Base-by-base conservation (phyloP, 2,329 filamentous ascomycete species). In the Botrytis byssoidea region DNA sequence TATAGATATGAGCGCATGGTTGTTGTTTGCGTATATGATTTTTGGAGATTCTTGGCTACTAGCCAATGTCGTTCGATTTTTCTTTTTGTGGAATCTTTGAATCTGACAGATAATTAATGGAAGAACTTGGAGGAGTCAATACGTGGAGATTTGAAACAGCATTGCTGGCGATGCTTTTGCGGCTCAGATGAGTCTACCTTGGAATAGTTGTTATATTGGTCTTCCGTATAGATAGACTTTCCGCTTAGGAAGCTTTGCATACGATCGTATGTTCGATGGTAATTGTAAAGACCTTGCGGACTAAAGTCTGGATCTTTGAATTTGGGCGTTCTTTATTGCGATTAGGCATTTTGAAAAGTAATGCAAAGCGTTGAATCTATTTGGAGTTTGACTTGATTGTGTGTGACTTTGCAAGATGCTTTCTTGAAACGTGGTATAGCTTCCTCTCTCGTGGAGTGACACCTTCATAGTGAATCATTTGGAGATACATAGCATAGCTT, bases 331-430 rank as follows among this genome's bases (percentile, higher is more conserved):
- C 29, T n/a, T 29, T 68, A 44, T 57, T 68, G 66, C 48, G 66
- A 68, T 68, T 57, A 32, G 18, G n/a, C 10, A 42, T 57, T 44
- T 68, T 16, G 25, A 42, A 68, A 42, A 68, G 35, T 20, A 68
- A 68, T 57, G 3, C 25, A 68, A 29, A 68, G 66, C 66, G 66
- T 68, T 68, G 48, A 68, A 57, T 68, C 48, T 68, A 57, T 42
- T 51, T 68, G 25, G 3, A 42, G 9, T 9, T 32, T 32, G 46
- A 57, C 35, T 57, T 68, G 9, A 57, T 68, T 42, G 18, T 57
- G 35, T 42, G 65, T 68, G 46, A 68, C 22, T 42, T 42, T 22
- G 18, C 5, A 42, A 22, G 25, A n/a, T 40, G 37, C 35, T 68
- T 55, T 18, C 48, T 57, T 10, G 25, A 42, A 51, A 42, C 16